These are phyloP conservation scores for Elsinoe batatas DNA, from an alignment of 2,329 filamentous ascomycete species.

Conservation along the genomic window DNA sequence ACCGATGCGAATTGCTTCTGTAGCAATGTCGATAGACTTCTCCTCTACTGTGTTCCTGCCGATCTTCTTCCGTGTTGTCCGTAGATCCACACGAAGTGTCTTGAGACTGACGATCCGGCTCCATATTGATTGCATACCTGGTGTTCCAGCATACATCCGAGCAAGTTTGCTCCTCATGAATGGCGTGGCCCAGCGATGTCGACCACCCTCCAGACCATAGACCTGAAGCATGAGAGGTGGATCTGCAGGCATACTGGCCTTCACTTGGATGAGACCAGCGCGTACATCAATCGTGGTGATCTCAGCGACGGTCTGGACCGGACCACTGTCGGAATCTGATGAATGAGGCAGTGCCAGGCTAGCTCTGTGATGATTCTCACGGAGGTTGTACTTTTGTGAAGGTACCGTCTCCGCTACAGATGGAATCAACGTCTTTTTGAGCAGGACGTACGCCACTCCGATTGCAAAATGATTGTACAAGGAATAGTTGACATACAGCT, in stretches of 20 bases:
- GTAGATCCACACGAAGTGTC: slow-evolving; percentile 66
- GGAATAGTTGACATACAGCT: slow-evolving; percentile 77
- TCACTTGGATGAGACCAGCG: slow-evolving; percentile 72
- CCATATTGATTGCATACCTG: slow-evolving; percentile 75
- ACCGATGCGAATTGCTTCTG: slow-evolving; percentile 77
- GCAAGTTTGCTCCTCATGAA: slow-evolving; percentile 68
- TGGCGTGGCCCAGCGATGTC: slow-evolving; percentile 78
- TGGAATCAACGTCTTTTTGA: slow-evolving; percentile 40
- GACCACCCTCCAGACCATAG: slow-evolving; percentile 70
- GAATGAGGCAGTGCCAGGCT: slow-evolving; percentile 8
- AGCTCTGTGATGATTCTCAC: slow-evolving; percentile 11
- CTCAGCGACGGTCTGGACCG: slow-evolving; percentile 40
- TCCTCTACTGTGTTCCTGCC: slow-evolving; percentile 52
- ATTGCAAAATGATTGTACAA: slow-evolving; percentile 87
- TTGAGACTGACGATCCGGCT: slow-evolving; percentile 78
- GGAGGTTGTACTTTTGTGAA: slow-evolving; percentile 9
- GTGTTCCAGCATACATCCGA: slow-evolving; percentile 79
- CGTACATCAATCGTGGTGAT: slow-evolving; percentile 75
- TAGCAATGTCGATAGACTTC: slow-evolving; percentile 70
- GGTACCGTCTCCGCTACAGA: neutral
- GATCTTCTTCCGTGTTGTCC: slow-evolving; percentile 63
- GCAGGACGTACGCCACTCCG: slow-evolving; percentile 66
- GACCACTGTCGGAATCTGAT: neutral
- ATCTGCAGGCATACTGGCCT: slow-evolving; percentile 78
- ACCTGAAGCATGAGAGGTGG: slow-evolving; percentile 88